Evolutionary conservation across 179 eudicot species (phyloP).

Genomic region (Silene coronaria): DNA sequence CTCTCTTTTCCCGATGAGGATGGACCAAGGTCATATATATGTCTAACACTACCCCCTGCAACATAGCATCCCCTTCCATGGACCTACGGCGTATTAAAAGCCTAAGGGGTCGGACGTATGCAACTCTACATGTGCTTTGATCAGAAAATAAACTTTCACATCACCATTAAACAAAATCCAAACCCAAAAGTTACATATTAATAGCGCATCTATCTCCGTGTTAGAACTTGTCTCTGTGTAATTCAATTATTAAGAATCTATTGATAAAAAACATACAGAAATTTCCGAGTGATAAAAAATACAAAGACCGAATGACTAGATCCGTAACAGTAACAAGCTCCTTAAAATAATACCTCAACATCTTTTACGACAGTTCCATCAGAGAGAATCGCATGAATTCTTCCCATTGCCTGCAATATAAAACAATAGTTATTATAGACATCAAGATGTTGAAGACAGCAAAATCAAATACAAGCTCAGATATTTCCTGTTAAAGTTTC

Average conservation of each 20-base stretch:
- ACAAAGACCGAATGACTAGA: not conserved
- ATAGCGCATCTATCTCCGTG: too few species aligned
- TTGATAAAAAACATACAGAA: not conserved
- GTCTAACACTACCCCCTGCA: not conserved
- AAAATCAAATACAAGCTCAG: not conserved
- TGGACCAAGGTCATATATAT: too few species aligned
- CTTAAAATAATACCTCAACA: slow-evolving; percentile 55
- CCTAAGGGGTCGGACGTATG: not conserved
- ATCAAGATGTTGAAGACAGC: not conserved
- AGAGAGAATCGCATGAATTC: slow-evolving; percentile 78
- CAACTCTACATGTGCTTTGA: not conserved
- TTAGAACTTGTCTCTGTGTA: not conserved
- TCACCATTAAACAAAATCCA: not conserved
- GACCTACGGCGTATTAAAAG: not conserved
- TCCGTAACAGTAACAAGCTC: not conserved
- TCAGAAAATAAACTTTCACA: not conserved
- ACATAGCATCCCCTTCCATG: not conserved
- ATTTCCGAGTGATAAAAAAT: not conserved
- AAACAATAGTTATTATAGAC: not conserved
- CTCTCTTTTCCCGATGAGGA: too few species aligned
- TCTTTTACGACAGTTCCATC: slow-evolving; percentile 87
- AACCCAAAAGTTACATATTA: not conserved
- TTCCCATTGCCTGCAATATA: slow-evolving; percentile 70
- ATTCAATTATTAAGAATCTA: not conserved
- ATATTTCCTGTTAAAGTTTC: not conserved